Base-by-base conservation (phyloP, 2,329 filamentous ascomycete species). In the Verruconis gallopava region DNA sequence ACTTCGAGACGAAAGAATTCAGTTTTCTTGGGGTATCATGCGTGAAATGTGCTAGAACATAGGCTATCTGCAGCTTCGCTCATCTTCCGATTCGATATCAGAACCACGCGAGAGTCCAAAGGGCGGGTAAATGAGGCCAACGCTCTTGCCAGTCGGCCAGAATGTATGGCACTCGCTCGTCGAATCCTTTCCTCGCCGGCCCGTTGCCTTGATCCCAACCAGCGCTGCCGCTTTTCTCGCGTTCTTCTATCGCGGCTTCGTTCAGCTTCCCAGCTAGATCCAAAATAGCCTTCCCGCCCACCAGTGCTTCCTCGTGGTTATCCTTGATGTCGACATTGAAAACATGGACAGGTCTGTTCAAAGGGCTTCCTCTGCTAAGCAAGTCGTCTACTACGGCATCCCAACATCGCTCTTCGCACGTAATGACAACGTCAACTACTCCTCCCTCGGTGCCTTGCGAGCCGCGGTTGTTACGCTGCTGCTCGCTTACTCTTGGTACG, bases 301-400 rank as follows among this genome's bases (percentile, higher is more conserved):
- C 74, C 17, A 89, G 71, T 0, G 91, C 91, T 62, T 98, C 91
- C 59, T 98, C 89, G 55, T 96, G 91, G 55, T 96, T 98, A 63
- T 98, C 91, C 60, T 83, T 89, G 55, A 98, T 98, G 58, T 98
- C 91, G 42, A 98, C 81, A 53, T 98, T 98, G 68, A 98, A 93
- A 44, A 98, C 85, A 57, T 98, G 91, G 1, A 98, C 91, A 0
- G 91, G 88, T 2, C 85, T 71, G 60, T 98, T 98, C 44, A 98
- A 68, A 3, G 84, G 81, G 0, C 81, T 77, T 5, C 89, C 91
- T 47, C 93, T 76, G 53, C 78, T 83, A 47, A 94, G 75, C 40
- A 98, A 68, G 58, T 98, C 89, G 53, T 98, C 91, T 9, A 98
- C 74, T 22, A 98, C 91, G 3, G 91, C 88, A 62, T 98, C 91